These are phyloP conservation scores for Floccularia luteovirens DNA, from an alignment of 768 basidiomycete genomes.

Conservation along the genomic window DNA sequence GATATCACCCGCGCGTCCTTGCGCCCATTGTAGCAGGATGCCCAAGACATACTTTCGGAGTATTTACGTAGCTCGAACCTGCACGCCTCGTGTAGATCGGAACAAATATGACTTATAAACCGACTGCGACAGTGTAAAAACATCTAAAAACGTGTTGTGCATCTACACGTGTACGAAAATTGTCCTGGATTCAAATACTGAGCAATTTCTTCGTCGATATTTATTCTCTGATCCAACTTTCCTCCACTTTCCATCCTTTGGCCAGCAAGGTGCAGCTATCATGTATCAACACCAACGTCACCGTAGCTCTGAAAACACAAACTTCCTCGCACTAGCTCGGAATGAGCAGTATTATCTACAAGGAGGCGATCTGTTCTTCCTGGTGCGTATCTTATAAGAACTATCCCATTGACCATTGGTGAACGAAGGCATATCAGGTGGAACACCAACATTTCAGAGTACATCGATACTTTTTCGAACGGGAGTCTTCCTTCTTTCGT, in stretches of 20 bases:
- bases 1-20: too few relatives aligned
- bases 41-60: too few relatives aligned
- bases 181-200: slow-evolving; percentile 17
- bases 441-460: slow-evolving; percentile 49
- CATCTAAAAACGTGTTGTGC: slow-evolving; percentile 16
- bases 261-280: slow-evolving; percentile 10
- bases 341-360: slow-evolving; percentile 40
- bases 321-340: slow-evolving; percentile 12
- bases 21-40: too few relatives aligned
- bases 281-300: neutral
- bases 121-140: slow-evolving; percentile 9
- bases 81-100: slow-evolving; percentile 12
- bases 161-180: slow-evolving; percentile 17
- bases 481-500: slow-evolving; percentile 47
- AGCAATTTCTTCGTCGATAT: slow-evolving; percentile 21
- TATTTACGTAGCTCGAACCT: too few relatives aligned
- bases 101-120: slow-evolving; percentile 5
- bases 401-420: neutral
- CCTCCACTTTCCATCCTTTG: slow-evolving; percentile 18
- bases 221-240: slow-evolving; percentile 20
- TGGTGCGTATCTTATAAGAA: slow-evolving; percentile 26
- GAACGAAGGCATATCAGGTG: slow-evolving; percentile 27
- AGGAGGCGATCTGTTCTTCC: slow-evolving; percentile 45
- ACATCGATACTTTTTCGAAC: slow-evolving; percentile 55
- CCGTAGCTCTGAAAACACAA: slow-evolving; percentile 10